These are phyloP conservation scores for Colletotrichum theobromicola DNA, from an alignment of 2,329 filamentous ascomycete genomes.

Conservation along the genomic window DNA sequence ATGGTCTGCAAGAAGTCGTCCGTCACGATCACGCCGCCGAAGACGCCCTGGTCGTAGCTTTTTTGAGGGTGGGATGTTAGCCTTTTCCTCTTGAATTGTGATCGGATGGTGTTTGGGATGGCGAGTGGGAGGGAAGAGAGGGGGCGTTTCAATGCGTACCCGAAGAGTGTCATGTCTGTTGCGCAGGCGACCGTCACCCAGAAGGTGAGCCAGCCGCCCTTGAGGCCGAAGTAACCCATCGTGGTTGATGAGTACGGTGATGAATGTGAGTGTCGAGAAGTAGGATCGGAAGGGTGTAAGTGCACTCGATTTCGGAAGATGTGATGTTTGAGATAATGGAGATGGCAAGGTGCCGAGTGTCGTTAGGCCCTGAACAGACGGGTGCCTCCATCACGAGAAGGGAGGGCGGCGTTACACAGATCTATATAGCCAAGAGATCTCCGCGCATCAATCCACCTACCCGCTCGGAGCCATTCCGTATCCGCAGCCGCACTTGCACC, in stretches of 20 bases:
- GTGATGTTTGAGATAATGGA: background rate
- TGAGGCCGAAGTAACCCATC: constrained; percentile 19
- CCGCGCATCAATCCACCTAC: background rate
- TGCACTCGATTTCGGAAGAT: background rate
- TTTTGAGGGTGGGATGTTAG: background rate
- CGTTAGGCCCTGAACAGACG: background rate
- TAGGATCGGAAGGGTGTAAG: background rate
- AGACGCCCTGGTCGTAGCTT: constrained; percentile 54
- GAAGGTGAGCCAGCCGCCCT: constrained; percentile 19
- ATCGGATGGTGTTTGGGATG: background rate
- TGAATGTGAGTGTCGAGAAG: background rate
- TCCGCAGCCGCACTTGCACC: background rate
- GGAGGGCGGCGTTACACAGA: background rate
- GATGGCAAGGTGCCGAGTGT: background rate
- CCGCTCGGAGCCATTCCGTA: background rate
- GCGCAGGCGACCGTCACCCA: constrained; percentile 21
- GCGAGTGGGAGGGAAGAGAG: background rate
- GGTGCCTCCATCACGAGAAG: too few relatives aligned
- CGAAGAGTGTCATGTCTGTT: constrained; percentile 31
- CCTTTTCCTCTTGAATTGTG: background rate
- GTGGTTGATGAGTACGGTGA: background rate
- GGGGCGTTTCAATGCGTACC: constrained; percentile 13
- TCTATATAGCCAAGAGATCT: constrained; percentile 16
- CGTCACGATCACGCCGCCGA: constrained; percentile 52
- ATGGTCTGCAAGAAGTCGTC: constrained; percentile 47